Evolutionary conservation across 768 basidiomycete genomes (phyloP).

Genomic region (Coprinopsis marcescibilis): DNA sequence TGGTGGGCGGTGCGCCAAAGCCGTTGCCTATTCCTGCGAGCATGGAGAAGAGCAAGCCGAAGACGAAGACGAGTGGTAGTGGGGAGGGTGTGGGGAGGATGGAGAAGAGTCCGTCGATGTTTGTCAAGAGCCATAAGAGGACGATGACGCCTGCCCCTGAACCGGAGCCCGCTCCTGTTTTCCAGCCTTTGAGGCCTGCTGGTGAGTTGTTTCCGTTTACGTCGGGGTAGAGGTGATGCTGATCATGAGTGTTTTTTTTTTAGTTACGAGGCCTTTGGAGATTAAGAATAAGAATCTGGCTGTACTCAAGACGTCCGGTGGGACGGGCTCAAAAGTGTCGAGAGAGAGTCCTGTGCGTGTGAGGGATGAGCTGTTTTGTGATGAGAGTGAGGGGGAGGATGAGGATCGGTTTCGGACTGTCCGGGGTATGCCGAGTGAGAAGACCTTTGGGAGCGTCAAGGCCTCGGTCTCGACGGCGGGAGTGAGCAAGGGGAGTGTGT

Average conservation of each 20-base stretch:
- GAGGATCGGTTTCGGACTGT: constrained; percentile 3
- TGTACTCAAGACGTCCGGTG: too few relatives aligned
- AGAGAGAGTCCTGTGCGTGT: constrained; percentile 1
- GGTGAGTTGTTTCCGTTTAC: too few relatives aligned
- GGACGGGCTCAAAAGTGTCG: too few relatives aligned
- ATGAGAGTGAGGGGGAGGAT: constrained; percentile 4
- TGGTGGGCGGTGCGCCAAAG: background rate
- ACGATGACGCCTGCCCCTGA: constrained; percentile 55
- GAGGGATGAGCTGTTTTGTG: constrained; percentile 8
- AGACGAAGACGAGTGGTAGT: background rate
- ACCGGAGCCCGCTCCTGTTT: constrained; percentile 50
- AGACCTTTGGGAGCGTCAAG: too few relatives aligned
- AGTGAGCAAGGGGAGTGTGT: background rate
- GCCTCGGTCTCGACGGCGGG: too few relatives aligned
- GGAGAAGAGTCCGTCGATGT: constrained; percentile 12
- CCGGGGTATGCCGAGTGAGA: too few relatives aligned
- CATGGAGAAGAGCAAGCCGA: background rate
- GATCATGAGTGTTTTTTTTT: too few relatives aligned
- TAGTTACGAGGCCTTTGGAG: background rate
- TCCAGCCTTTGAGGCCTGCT: constrained; percentile 54
- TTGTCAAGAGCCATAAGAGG: constrained; percentile 36
- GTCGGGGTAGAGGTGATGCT: too few relatives aligned
- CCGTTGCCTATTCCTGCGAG: background rate
- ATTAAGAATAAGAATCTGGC: background rate
- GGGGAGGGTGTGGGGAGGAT: background rate